Percentiles rank a stretch among this genome's conserved stretches.
phyloP scores from a whole-genome alignment of 2,329 filamentous ascomycete species.

The Pestalotiopsis fici region DNA sequence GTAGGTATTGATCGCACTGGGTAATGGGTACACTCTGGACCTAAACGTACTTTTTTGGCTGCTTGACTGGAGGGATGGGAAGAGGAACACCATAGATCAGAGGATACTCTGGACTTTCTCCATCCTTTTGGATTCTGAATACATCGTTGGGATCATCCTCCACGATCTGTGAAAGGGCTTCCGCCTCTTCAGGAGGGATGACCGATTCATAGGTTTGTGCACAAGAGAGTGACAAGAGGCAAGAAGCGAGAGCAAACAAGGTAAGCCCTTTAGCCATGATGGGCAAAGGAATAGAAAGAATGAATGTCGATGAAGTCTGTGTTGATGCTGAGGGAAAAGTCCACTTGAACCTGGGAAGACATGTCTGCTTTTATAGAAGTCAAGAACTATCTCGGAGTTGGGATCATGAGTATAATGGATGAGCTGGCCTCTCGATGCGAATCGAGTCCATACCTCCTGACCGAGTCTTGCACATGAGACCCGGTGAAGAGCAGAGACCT shows the following conservation, averaged over 20 bases:
- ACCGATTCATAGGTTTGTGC: slow-evolving; percentile 17
- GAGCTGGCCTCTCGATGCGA: neutral
- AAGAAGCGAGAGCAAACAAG: slow-evolving; percentile 15
- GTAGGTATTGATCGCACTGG: neutral
- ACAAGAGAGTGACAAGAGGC: slow-evolving; percentile 13
- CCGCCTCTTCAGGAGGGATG: slow-evolving; percentile 21
- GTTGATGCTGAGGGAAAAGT: neutral
- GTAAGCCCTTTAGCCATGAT: slow-evolving; percentile 18
- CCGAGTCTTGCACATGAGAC: neutral
- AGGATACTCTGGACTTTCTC: slow-evolving; percentile 6
- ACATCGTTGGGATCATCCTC: slow-evolving; percentile 19
- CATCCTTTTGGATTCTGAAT: slow-evolving; percentile 4
- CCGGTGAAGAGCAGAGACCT: neutral
- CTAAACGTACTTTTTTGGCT: slow-evolving; percentile 3
- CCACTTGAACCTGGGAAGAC: neutral
- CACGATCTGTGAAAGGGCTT: slow-evolving; percentile 18
- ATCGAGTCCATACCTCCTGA: neutral
- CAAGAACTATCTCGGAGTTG: neutral
- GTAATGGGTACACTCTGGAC: neutral
- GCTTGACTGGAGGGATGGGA: neutral
- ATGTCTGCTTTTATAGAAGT: neutral
- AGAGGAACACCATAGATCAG: slow-evolving; percentile 2
- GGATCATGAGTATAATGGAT: neutral
- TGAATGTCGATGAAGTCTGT: slow-evolving; percentile 4
- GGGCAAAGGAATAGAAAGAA: slow-evolving; percentile 6